A percentile compares a stretch with the other conserved stretches of the same genome.
Conservation (phyloP, 208 protist species). For the Trichomonas tenax region DNA sequence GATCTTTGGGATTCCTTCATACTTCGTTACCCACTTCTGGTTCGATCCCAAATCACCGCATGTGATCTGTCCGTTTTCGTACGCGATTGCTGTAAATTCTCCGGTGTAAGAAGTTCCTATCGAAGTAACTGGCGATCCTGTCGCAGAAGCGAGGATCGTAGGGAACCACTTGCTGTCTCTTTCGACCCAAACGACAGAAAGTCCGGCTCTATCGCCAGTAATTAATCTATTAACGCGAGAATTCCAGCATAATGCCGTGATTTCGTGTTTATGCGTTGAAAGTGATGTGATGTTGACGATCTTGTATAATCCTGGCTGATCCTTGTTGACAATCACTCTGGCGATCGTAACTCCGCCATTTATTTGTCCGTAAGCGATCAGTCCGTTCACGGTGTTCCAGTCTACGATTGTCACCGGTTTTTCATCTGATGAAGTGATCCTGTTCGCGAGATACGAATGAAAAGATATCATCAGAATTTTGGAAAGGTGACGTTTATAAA, state of each 20-base stretch:
- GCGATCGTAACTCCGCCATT: background rate
- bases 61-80: background rate
- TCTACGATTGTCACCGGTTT: background rate
- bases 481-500: background rate
- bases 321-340: background rate
- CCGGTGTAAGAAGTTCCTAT: background rate
- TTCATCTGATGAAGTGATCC: background rate
- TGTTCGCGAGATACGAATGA: background rate
- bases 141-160: background rate
- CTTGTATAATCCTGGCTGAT: background rate
- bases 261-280: background rate
- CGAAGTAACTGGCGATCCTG: background rate
- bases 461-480: background rate
- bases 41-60: background rate
- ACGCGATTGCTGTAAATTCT: background rate
- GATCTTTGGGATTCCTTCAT: background rate
- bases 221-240: background rate
- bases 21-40: background rate
- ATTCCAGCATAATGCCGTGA: background rate
- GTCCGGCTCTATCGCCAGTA: background rate
- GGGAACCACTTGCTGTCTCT: background rate
- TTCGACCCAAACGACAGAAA: background rate
- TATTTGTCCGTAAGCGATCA: background rate
- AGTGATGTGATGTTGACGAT: background rate
- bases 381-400: background rate